Evolutionary conservation across 169 alveolate species (phyloP).

Genomic region (Eimeria tenella): DNA sequence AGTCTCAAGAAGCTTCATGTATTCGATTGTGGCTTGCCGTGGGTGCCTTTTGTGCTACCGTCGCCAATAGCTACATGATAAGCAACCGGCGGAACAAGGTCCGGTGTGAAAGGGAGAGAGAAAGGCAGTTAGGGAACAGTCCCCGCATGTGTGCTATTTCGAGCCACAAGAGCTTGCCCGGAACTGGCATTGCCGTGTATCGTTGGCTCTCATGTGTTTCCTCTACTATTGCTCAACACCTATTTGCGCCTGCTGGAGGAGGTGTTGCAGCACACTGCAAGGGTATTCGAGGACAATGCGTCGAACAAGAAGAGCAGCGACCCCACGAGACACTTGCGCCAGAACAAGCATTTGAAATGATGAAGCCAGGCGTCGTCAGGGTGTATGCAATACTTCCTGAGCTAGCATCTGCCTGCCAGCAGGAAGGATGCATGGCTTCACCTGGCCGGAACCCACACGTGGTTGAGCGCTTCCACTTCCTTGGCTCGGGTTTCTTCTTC

Average conservation of each 20-base stretch:
- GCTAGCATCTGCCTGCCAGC: neutral
- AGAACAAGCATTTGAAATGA: neutral
- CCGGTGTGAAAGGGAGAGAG: neutral
- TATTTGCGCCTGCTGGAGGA: neutral
- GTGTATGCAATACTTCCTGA: conserved; percentile 28
- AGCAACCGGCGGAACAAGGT: neutral
- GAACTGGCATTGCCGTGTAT: neutral
- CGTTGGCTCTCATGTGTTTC: neutral
- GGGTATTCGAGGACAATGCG: neutral
- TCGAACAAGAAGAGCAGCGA: conserved; percentile 20
- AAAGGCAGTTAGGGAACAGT: neutral
- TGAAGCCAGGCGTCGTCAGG: conserved; percentile 34
- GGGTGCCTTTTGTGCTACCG: conserved; percentile 8
- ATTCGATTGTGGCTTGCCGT: neutral
- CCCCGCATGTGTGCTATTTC: neutral
- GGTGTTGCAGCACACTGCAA: conserved; percentile 22
- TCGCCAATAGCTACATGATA: neutral
- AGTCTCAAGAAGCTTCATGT: neutral
- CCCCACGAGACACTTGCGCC: neutral
- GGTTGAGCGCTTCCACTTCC: conserved; percentile 9
- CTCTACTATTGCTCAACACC: neutral
- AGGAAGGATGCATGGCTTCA: neutral
- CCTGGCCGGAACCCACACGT: neutral
- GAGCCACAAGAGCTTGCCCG: neutral
- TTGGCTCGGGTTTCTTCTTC: conserved; percentile 54